Evolutionary conservation across 1,284 basidiomycete genomes (phyloP).

Genomic region (Ustilago lituana): DNA sequence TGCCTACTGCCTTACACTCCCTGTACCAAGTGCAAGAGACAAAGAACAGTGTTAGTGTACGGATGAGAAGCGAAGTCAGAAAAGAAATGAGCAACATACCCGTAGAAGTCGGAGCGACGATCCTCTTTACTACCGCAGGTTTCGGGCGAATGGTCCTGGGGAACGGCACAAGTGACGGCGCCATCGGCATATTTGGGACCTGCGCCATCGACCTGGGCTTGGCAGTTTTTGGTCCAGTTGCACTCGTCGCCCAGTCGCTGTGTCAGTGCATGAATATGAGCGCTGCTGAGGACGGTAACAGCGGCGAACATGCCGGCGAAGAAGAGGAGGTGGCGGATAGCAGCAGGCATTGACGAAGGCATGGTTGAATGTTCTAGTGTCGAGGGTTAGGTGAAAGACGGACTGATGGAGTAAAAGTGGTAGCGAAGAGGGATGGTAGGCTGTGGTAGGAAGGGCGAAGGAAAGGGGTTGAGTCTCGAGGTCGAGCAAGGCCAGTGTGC

Average conservation of each 20-base stretch:
- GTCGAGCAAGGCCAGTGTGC: too few species aligned
- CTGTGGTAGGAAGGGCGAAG: too few species aligned
- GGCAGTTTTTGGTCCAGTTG: slow-evolving; percentile 26
- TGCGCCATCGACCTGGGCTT: slow-evolving; percentile 6
- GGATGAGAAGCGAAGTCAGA: background rate
- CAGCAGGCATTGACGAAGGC: too few species aligned
- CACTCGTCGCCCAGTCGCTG: slow-evolving; percentile 28
- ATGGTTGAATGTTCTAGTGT: too few species aligned
- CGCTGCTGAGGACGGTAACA: background rate
- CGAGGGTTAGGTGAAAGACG: too few species aligned
- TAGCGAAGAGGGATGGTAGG: too few species aligned
- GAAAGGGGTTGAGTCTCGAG: too few species aligned
- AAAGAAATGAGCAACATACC: slow-evolving; percentile 10
- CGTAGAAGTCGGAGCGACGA: slow-evolving; percentile 14
- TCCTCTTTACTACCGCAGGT: slow-evolving; percentile 11
- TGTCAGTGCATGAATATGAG: background rate
- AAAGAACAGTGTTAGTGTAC: too few species aligned
- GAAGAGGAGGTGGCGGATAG: too few species aligned
- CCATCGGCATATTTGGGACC: slow-evolving; percentile 15
- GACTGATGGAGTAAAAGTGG: too few species aligned
- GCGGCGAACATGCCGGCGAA: background rate
- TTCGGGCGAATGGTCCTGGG: slow-evolving; percentile 5
- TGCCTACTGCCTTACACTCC: slow-evolving; percentile 30
- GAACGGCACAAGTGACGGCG: slow-evolving; percentile 32
- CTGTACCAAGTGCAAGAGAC: background rate